Base-by-base conservation (phyloP, 1,139 yeast species). In the Arxiozyma slooffiae region DNA sequence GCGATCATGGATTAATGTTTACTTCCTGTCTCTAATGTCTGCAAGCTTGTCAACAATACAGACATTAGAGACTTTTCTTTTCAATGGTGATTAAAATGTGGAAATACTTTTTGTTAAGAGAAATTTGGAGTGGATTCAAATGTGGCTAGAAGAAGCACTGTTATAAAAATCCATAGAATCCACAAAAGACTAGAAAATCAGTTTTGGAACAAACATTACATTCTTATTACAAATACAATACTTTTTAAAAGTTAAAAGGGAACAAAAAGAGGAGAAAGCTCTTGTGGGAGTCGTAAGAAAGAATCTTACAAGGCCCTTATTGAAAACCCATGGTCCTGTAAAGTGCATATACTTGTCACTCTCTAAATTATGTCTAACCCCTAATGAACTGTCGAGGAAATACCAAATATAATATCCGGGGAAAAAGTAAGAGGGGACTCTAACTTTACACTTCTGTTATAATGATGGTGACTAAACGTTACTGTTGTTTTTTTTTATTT, bases 11-110 rank as follows among this genome's bases (percentile, higher is more conserved):
- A 78, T 55, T 84, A 75, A 0, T 57, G 60, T 1, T 90, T 82
- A 0, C 85, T 78, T 16, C 85, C 81, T 0, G 97, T 90, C 0
- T 97, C 88, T 22, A 90, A 70, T 0, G 98, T 97, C 71, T 83
- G 92, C 4, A 92, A 82, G 0, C 98, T 92, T 26, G 92, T 62
- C 34, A 57, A 16, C 16, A 16, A 16, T 40, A 34, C 14, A 7
- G 43, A 18, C 26, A 8, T 2, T 4, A 40, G 22, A 40, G 16
- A n/a, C 9, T 23, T 34, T 40, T 23, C 23, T 40, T n/a, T 7
- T n/a, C 7, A 23, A 23, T 3, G 18, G 36, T 4, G 14, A 11
- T 11, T 16, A 30, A 9, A 16, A 16, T 14, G n/a, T 11, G 14
- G 2, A 30, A 11, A 30, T 16, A 30, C 6, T 30, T 30, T n/a